Conservation (phyloP, 2,329 filamentous ascomycete genomes). For the Aspergillus terreus region DNA sequence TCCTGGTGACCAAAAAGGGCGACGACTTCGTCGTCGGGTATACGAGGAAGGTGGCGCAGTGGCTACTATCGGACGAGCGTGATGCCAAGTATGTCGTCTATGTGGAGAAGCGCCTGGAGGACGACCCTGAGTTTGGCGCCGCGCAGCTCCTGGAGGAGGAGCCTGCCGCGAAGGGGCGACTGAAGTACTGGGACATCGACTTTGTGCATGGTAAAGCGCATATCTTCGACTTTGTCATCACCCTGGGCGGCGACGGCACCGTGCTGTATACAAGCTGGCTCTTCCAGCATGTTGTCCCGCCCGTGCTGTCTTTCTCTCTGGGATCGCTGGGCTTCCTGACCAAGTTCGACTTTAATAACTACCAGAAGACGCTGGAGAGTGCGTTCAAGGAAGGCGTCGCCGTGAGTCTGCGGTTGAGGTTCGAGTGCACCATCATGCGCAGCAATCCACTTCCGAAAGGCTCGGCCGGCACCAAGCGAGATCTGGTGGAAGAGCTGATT, state of each 20-base stretch:
- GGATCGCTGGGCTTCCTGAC: constrained; percentile 93
- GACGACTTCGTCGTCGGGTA: constrained; percentile 75
- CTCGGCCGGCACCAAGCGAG: constrained; percentile 44
- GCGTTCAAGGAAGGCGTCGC: constrained; percentile 81
- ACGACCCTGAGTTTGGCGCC: constrained; percentile 70
- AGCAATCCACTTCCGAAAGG: constrained; percentile 35
- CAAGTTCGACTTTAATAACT: constrained; percentile 86
- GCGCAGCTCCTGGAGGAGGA: constrained; percentile 64
- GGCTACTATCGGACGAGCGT: constrained; percentile 72
- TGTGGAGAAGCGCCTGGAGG: constrained; percentile 71
- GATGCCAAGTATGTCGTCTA: constrained; percentile 70
- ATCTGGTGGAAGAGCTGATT: constrained; percentile 85
- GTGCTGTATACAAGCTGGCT: constrained; percentile 95
- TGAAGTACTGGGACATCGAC: constrained; percentile 79
- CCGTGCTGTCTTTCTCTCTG: constrained; percentile 84
- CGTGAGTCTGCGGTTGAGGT: constrained; percentile 79
- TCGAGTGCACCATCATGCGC: constrained; percentile 92
- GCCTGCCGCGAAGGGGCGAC: constrained; percentile 51
- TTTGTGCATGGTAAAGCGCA: constrained; percentile 77
- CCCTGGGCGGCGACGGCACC: constrained; percentile 91
- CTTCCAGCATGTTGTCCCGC: constrained; percentile 91
- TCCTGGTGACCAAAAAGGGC: constrained; percentile 87
- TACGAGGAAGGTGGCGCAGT: constrained; percentile 71
- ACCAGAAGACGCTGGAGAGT: constrained; percentile 63
- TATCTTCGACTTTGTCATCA: constrained; percentile 89